Base-by-base conservation (phyloP, 345 rosid species). In the Lepidium aucheri region DNA sequence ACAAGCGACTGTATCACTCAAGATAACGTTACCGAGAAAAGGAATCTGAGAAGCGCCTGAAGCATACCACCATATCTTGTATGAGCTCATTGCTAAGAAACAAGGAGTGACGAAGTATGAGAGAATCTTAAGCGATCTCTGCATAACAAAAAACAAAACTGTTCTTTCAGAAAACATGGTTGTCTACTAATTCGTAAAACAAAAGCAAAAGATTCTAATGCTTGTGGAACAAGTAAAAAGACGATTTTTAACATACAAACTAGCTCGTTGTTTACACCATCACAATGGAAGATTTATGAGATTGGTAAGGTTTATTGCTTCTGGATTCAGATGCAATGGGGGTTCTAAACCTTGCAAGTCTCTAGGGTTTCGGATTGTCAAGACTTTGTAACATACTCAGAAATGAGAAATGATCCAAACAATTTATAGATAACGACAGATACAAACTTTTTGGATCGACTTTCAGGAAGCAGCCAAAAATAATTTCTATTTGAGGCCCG, bases 21-120 rank as follows among this genome's bases (percentile, higher is more conserved):
- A 69, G 83, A 81, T 57, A 22, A 84, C 91, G 16, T 85, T 86
- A 28, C 96, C 96, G 9, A 90, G 66, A 79, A 90, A 93, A 3
- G 98, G 98, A 57, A 88, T 93, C 62, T 83, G 86, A 40, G 97
- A 86, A 68, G 92, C 94, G 6, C 94, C 97, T 10, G 99, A 90
- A 1, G 95, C 90, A 53, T 93, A 90, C 98, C 97, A 90, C 99
- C 99, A 94, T 73, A 90, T 86, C 74, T 90, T 90, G 79, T 94
- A 94, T 10, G 90, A 84, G 20, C 79, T 74, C 73, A 88, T 95
- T 8, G 84, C 87, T 53, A 83, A 3, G 65, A 90, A 84, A 63
- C 96, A 90, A 13, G 97, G 96, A 4, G 85, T 65, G 33, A 83
- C 96, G 70, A 94, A 94, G 53, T 75, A n/a, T 44, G 75, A 77